Evolutionary conservation across 192 early-diverging fungal species (phyloP).

Genomic region (Coemansia sp.): DNA sequence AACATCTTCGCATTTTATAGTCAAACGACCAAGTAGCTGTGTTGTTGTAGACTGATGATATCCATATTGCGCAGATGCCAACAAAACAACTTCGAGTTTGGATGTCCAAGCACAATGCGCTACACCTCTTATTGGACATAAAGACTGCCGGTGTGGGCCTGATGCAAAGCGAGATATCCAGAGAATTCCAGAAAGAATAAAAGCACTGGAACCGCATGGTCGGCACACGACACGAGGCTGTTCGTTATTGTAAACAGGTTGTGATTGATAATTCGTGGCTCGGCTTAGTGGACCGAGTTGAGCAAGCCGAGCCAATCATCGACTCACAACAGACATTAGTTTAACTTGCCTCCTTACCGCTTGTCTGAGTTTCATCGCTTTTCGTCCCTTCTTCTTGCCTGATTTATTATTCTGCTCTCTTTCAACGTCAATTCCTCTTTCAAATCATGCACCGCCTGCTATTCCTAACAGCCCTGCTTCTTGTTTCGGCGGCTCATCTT

Average conservation of each 20-base stretch:
- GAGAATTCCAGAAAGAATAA: not conserved
- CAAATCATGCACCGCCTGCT: slow-evolving; percentile 25
- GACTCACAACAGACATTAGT: not conserved
- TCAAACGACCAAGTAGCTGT: not conserved
- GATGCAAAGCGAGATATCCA: not conserved
- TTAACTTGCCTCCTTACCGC: not conserved
- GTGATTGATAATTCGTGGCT: not conserved
- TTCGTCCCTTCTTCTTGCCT: not conserved
- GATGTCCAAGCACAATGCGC: slow-evolving; percentile 7
- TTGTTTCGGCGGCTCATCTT: slow-evolving; percentile 14
- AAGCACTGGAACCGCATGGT: not conserved
- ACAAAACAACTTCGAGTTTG: slow-evolving; percentile 27
- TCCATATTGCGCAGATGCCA: not conserved
- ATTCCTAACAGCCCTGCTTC: slow-evolving; percentile 25
- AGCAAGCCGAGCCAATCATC: not conserved
- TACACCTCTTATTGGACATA: not conserved
- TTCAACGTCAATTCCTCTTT: not conserved
- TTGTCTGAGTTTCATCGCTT: not conserved
- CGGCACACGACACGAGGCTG: slow-evolving; percentile 1
- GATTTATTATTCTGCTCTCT: not conserved
- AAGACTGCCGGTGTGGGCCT: not conserved
- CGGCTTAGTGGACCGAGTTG: not conserved
- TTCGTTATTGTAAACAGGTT: not conserved
- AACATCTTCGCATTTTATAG: no score
- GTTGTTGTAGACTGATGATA: not conserved